phyloP scores from a whole-genome alignment of 139 green algal species.

The Chlorella sp. region DNA sequence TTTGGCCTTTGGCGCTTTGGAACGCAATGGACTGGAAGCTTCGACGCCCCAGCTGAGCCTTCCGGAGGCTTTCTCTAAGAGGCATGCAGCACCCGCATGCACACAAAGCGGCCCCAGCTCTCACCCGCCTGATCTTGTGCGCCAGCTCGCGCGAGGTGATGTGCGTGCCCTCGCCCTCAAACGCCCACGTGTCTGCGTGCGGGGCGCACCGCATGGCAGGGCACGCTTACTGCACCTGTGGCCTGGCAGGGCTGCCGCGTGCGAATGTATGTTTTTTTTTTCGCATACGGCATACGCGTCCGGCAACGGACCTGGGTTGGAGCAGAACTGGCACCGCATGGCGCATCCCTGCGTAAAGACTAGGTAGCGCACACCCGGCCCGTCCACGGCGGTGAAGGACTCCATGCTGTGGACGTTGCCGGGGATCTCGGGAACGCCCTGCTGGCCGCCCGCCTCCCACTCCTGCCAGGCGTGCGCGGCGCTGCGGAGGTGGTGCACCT shows the following conservation, averaged over 20 bases:
- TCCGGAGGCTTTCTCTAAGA: too few species aligned
- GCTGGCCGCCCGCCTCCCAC: background rate
- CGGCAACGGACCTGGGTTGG: slow-evolving; percentile 32
- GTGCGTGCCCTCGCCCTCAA: slow-evolving; percentile 2
- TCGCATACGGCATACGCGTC: too few species aligned
- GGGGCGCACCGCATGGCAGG: too few species aligned
- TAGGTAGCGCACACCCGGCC: slow-evolving; percentile 50
- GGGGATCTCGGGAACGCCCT: background rate
- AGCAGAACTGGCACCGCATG: slow-evolving; percentile 67
- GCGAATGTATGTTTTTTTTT: too few species aligned
- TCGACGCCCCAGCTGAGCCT: too few species aligned
- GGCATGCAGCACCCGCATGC: too few species aligned
- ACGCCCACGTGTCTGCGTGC: slow-evolving; percentile 8
- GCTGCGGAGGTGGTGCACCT: slow-evolving; percentile 2
- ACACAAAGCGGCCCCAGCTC: too few species aligned
- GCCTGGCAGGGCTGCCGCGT: too few species aligned
- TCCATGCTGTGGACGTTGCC: slow-evolving; percentile 8
- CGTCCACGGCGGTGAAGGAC: slow-evolving; percentile 50
- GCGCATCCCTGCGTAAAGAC: slow-evolving; percentile 62
- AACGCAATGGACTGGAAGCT: background rate
- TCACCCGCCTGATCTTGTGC: background rate
- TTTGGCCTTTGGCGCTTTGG: too few species aligned
- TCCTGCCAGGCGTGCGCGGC: background rate
- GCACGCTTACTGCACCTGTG: too few species aligned
- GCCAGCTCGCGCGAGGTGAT: slow-evolving; percentile 2